Percentiles rank a stretch among this genome's conserved stretches.
phyloP scores from a whole-genome alignment of 31 red algal genomes.

The Porphyra umbilicalis region DNA sequence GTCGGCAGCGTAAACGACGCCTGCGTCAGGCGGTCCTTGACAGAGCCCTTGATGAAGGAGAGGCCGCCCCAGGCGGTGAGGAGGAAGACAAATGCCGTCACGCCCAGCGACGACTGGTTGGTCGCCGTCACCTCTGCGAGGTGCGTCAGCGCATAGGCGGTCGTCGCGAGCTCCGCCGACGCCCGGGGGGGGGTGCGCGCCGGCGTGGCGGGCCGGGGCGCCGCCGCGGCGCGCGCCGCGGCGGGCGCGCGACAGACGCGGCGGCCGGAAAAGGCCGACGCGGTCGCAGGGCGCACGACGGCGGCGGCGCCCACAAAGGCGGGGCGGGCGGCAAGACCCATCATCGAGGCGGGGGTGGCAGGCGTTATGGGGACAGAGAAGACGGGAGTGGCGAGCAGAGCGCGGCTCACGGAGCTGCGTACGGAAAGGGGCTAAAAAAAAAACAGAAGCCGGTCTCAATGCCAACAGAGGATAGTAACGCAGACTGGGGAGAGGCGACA shows the following conservation, averaged over 20 bases:
- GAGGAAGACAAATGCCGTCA: slow-evolving; percentile 77
- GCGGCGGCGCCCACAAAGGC: not conserved
- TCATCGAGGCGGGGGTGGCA: not conserved
- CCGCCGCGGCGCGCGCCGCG: not conserved
- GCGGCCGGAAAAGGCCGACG: not conserved
- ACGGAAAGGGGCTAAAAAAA: no score
- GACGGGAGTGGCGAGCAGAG: not conserved
- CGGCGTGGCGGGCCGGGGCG: not conserved
- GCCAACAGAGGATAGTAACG: no score
- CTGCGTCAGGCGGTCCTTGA: slow-evolving; percentile 68
- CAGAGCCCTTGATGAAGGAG: slow-evolving; percentile 83
- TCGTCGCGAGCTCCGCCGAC: not conserved
- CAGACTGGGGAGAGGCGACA: no score
- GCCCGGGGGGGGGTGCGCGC: not conserved
- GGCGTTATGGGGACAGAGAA: not conserved
- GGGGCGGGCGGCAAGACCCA: not conserved
- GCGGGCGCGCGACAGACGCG: not conserved
- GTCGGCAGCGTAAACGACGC: slow-evolving; percentile 41
- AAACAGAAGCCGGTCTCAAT: no score
- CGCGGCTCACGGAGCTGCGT: not conserved
- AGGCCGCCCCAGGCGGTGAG: slow-evolving; percentile 78
- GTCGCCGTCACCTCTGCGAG: slow-evolving; percentile 48
- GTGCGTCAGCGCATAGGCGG: not conserved
- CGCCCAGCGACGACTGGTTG: slow-evolving; percentile 36
- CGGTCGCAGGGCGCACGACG: not conserved